Conservation (phyloP, 2,329 filamentous ascomycete genomes). For the Escovopsis weberi region DNA sequence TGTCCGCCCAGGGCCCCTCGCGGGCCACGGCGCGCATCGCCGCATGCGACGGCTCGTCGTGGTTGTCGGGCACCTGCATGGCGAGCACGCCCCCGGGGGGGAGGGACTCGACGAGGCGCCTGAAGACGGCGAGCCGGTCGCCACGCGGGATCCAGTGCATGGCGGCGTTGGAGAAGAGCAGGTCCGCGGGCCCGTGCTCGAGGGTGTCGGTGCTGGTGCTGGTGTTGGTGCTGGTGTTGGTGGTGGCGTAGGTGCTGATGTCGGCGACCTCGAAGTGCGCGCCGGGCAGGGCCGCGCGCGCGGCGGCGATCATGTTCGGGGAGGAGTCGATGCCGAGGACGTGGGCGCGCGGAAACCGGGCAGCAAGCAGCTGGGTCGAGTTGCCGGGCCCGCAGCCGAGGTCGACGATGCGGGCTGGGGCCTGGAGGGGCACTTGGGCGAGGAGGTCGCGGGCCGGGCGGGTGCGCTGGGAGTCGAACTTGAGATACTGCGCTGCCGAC, state of each 20-base stretch:
- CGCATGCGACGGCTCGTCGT: conserved; percentile 31
- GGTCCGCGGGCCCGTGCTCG: conserved; percentile 15
- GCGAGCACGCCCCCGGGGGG: conserved; percentile 34
- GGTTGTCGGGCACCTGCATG: conserved; percentile 36
- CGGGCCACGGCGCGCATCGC: conserved; percentile 32
- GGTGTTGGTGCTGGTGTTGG: too few species aligned
- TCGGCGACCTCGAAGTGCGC: conserved; percentile 32
- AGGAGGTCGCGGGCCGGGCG: conserved; percentile 39
- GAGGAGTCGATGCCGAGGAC: conserved; percentile 40
- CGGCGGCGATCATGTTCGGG: conserved; percentile 39
- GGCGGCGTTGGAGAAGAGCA: conserved; percentile 43
- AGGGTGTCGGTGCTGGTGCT: conserved; percentile 11
- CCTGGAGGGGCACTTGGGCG: conserved; percentile 25
- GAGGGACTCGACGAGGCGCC: conserved; percentile 25
- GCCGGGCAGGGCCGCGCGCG: conserved; percentile 23
- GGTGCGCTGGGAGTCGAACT: conserved; percentile 38
- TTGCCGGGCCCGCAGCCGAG: conserved; percentile 48
- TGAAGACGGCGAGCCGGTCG: conserved; percentile 29
- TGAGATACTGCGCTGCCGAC: conserved; percentile 42
- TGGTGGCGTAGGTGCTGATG: conserved; percentile 19
- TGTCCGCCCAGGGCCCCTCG: conserved; percentile 22
- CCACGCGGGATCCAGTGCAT: conserved; percentile 39
- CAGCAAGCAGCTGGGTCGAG: conserved; percentile 34
- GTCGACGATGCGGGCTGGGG: conserved; percentile 34
- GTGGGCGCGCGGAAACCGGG: conserved; percentile 30